These are phyloP conservation scores for Eimeria maxima DNA, from an alignment of 169 alveolate species.

Conservation along the genomic window DNA sequence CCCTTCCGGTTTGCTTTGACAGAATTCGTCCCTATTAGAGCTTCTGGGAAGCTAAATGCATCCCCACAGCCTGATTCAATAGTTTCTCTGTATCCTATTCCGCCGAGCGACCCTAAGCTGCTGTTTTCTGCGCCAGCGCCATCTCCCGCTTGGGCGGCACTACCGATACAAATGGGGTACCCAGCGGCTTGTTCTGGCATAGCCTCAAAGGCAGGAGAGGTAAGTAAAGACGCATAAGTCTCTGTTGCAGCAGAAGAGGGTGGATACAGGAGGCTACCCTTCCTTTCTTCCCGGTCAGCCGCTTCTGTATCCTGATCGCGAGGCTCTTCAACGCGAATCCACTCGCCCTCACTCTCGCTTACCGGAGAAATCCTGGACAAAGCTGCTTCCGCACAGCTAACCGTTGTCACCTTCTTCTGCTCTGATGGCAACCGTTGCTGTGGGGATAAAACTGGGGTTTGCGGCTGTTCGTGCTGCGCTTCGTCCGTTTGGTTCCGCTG, in stretches of 20 bases:
- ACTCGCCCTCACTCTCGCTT: constrained; percentile 70
- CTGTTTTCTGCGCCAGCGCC: not conserved
- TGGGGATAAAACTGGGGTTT: not conserved
- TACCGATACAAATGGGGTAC: constrained; percentile 47
- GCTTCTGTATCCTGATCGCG: not conserved
- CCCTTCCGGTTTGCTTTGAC: constrained; percentile 16
- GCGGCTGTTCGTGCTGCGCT: not conserved
- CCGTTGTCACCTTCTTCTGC: not conserved
- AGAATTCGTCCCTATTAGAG: not conserved
- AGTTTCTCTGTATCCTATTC: not conserved
- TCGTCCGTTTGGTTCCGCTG: constrained; percentile 1
- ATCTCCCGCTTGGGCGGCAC: constrained; percentile 41
- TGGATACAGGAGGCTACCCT: not conserved
- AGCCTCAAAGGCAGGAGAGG: not conserved
- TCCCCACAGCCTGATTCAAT: constrained; percentile 4
- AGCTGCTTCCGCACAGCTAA: not conserved
- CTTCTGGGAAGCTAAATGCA: not conserved
- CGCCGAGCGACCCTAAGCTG: constrained; percentile 13
- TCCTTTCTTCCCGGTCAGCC: not conserved
- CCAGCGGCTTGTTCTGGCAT: constrained; percentile 10
- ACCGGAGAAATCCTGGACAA: not conserved
- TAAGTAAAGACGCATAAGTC: not conserved
- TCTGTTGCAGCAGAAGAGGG: not conserved
- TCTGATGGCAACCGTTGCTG: not conserved
- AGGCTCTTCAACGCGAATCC: constrained; percentile 69